Evolutionary conservation across 352 stramenopile species (phyloP), one percentile per base, ranked within the genome.

Genomic region (Phytophthora cajani): DNA sequence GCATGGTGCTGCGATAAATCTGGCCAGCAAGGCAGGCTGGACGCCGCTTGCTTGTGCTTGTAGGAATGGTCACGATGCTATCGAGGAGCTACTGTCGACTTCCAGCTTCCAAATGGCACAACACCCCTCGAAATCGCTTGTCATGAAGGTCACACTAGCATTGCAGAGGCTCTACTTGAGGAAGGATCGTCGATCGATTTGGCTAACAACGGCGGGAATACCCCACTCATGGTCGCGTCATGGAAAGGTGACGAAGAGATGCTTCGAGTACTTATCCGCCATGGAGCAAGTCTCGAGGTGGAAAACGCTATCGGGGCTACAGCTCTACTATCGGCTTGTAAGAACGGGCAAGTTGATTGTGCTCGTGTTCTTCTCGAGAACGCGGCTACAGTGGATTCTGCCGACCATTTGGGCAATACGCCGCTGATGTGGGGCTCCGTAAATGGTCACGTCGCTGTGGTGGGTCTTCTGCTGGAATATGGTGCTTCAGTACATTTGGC

Each of bases 61-160:
- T 25, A 25, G 3, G 19, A 51, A 51, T 23, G 44, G 44, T 11
- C n/a, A 51, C 6, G 12, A 14, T 19, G 47, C 38, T 40, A 19
- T 66, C 6, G 44, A 12, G 50, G 50, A 23, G 60, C 60, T n/a
- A 54, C 19, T 27, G 2, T 40, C 11, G 19, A 66, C 44, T 2
- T 6, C 16, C 59, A 47, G 14, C n/a, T 16, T 2, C 25, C 19
- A 5, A 36, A 33, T 36, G 59, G 59, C 11, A 3, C 5, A 2
- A 54, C 60, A n/a, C 49, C 36, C 47, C 32, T 67, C 36, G 12
- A 23, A 25, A 23, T 67, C 21, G 50, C 60, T 7, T 40, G 30
- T 54, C 17, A 58, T 14, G 33, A 50, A n/a, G 61, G 36, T 17
- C 23, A 60, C 53, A 17, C 61, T 1, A 51, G 40, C 25, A 16